phyloP scores from a whole-genome alignment of 176 grass and related monocot genomes.

The Poa annua region DNA sequence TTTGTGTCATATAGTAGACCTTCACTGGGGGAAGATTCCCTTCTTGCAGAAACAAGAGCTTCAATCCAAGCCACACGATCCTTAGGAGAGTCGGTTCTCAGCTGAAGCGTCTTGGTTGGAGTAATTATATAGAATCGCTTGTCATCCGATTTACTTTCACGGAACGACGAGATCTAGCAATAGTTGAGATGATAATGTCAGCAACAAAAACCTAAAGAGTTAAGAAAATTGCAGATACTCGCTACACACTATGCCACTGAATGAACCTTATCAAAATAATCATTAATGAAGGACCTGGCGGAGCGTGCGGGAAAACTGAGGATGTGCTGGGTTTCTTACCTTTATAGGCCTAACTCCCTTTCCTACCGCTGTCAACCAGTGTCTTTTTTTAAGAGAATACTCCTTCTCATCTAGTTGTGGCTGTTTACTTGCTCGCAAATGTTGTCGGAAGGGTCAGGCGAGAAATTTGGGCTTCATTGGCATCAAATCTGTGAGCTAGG shows the following conservation, averaged over 20 bases:
- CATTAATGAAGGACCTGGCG: too few relatives aligned
- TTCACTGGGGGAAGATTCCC: slow-evolving; percentile 57
- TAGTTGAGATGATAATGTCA: slow-evolving; percentile 39
- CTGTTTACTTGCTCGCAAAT: too few relatives aligned
- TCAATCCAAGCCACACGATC: slow-evolving; percentile 92
- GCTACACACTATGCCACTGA: not conserved
- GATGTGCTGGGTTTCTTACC: too few relatives aligned
- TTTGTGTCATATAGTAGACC: slow-evolving; percentile 42
- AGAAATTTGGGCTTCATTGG: too few relatives aligned
- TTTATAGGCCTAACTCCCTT: too few relatives aligned
- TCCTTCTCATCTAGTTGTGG: too few relatives aligned
- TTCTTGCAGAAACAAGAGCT: slow-evolving; percentile 77
- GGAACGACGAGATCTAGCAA: slow-evolving; percentile 85
- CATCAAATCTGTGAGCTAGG: too few relatives aligned
- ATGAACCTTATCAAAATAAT: not conserved
- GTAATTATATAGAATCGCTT: slow-evolving; percentile 92
- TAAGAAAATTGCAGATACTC: too few relatives aligned
- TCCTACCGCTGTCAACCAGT: too few relatives aligned
- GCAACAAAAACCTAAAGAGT: not conserved
- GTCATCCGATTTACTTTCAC: slow-evolving; percentile 94
- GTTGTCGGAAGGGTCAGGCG: too few relatives aligned
- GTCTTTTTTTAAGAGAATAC: too few relatives aligned
- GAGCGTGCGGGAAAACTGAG: too few relatives aligned
- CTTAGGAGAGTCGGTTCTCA: slow-evolving; percentile 77
- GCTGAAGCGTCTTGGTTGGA: slow-evolving; percentile 81